Base-by-base conservation (phyloP, 208 protist species). In the Spongospora subterranea region DNA sequence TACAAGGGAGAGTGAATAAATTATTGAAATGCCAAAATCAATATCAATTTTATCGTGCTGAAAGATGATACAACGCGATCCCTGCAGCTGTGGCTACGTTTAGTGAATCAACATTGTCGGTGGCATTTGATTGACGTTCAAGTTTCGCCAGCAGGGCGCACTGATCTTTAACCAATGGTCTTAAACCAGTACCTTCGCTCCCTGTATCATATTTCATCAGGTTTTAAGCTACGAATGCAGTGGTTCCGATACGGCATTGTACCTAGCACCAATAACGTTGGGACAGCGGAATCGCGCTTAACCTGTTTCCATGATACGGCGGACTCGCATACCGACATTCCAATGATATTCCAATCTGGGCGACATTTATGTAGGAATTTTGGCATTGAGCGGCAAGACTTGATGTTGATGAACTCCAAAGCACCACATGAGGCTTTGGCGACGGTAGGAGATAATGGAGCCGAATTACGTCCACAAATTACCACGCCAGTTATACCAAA, bases 101-200 rank as follows among this genome's bases (percentile, higher is more conserved):
- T n/a, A 82, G n/a, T 43, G 71, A 82, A 82, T 82, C 71, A 82
- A 82, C n/a, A 43, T 40, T 45, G 71, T 39, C n/a, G 17, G 71
- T 6, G 6, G n/a, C 71, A 20, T 6, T 35, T 82, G 35, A n/a
- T 6, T 6, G n/a, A 6, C n/a, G 6, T 6, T 6, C 17, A 20
- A 82, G 71, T 35, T 39, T 82, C n/a, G 71, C 71, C 71, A 82
- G 71, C 71, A 43, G 11, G n/a, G 6, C 17, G 40, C 71, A 82
- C 40, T 82, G 6, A 35, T 82, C 71, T 43, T 43, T 35, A n/a
- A 82, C 71, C 71, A 82, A 82, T 6, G 71, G n/a, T 45, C 71
- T 35, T 43, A 82, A 43, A 20, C 71, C 71, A 43, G 71, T 82
- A 20, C 71, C 71, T 82, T 82, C 71, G 40, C 40, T 82, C 17